Conservation (phyloP, 768 basidiomycete species). For the Collybiopsis confluens region DNA sequence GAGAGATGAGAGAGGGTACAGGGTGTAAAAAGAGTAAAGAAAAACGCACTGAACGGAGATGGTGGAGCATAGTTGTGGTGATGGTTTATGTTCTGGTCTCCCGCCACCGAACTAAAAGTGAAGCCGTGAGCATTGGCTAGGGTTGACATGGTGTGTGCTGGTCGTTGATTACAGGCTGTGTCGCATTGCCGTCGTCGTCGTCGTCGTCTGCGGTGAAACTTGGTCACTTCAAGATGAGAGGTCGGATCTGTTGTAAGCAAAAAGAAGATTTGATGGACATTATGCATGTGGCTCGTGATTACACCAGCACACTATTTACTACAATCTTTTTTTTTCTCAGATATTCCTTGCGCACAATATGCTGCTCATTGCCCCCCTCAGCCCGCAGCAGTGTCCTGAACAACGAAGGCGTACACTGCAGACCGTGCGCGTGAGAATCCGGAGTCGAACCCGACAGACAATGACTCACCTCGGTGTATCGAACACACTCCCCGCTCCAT, state of each 20-base stretch:
- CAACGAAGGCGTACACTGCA: neutral
- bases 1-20: neutral
- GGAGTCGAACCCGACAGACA: neutral
- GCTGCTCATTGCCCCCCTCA: neutral
- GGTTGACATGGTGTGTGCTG: neutral
- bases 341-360: neutral
- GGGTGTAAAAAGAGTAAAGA: neutral
- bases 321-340: neutral
- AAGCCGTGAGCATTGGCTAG: neutral
- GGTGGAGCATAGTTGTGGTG: neutral
- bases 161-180: neutral
- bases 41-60: slow-evolving; percentile 1
- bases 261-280: neutral
- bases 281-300: neutral
- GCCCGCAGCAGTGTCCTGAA: neutral
- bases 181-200: neutral
- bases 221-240: too few relatives aligned
- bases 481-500: neutral
- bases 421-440: neutral
- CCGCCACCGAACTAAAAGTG: neutral
- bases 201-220: too few relatives aligned
- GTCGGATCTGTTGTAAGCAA: neutral
- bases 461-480: neutral
- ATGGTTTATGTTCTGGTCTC: slow-evolving; percentile 4
- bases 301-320: neutral